These are phyloP conservation scores for Sporisorium iseilematis-ciliati DNA, from an alignment of 1,284 basidiomycete genomes.

Conservation along the genomic window DNA sequence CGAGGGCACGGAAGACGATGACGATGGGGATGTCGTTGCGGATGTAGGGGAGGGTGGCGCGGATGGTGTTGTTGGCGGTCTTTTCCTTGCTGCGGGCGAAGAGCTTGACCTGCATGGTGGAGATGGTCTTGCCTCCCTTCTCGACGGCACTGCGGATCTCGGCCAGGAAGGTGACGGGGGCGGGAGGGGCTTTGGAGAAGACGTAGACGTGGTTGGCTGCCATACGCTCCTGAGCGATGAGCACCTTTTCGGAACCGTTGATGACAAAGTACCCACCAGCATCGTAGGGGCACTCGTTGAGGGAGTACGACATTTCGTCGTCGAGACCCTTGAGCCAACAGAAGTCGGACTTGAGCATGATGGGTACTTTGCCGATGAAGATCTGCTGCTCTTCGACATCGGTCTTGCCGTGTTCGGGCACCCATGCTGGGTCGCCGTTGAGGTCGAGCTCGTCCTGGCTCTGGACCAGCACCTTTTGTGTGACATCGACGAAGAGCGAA, in stretches of 20 bases:
- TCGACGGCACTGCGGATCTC: constrained; percentile 98
- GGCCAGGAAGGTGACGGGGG: constrained; percentile 93
- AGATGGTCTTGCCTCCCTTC: constrained; percentile 97
- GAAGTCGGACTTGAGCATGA: constrained; percentile 96
- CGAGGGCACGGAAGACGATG: constrained; percentile 97
- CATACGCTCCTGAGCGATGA: constrained; percentile 99
- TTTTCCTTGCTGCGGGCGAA: constrained; percentile 89
- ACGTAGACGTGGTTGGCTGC: constrained; percentile 99
- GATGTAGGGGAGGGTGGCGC: constrained; percentile 97
- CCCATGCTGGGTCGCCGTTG: constrained; percentile 83
- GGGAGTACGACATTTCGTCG: constrained; percentile 84
- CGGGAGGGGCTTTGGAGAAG: constrained; percentile 97
- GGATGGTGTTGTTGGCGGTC: constrained; percentile 87
- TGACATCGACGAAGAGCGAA: constrained; percentile 95
- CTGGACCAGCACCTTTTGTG: constrained; percentile 84
- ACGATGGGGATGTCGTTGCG: constrained; percentile 98
- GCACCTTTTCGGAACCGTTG: constrained; percentile 98
- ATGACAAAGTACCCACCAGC: constrained; percentile 97
- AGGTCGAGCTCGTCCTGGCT: constrained; percentile 79
- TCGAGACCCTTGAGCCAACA: constrained; percentile 87
- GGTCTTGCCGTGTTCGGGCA: constrained; percentile 75
- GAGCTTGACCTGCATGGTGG: constrained; percentile 98
- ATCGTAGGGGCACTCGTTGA: constrained; percentile 98
- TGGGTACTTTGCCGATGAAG: constrained; percentile 97
- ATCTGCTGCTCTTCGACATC: constrained; percentile 80